Percentiles rank a stretch among this genome's conserved stretches.
Conservation (phyloP, 352 stramenopile species). For the Phytophthora fragariaefolia region DNA sequence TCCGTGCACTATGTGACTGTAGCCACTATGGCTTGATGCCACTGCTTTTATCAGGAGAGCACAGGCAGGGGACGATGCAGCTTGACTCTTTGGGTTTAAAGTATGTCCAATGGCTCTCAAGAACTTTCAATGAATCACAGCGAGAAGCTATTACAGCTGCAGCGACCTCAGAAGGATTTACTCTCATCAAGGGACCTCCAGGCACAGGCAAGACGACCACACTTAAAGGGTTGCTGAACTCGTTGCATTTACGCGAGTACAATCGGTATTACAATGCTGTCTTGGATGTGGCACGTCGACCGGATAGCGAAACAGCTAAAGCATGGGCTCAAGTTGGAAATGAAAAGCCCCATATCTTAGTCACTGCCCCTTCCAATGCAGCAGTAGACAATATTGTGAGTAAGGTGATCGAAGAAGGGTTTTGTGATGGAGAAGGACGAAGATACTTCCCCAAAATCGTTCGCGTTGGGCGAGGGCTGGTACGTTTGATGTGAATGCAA, state of each 20-base stretch:
- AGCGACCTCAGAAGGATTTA: constrained; percentile 90
- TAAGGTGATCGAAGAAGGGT: constrained; percentile 97
- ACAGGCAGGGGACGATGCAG: constrained; percentile 75
- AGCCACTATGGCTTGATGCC: constrained; percentile 77
- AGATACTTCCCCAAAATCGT: constrained; percentile 96
- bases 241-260: constrained; percentile 92
- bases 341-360: constrained; percentile 93
- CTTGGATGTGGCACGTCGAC: constrained; percentile 77
- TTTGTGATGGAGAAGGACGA: constrained; percentile 93
- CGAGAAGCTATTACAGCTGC: constrained; percentile 89
- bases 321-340: constrained; percentile 86
- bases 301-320: constrained; percentile 82
- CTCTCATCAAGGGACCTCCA: constrained; percentile 91
- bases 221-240: constrained; percentile 92
- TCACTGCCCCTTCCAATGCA: constrained; percentile 95
- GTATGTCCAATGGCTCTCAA: constrained; percentile 84
- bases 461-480: constrained; percentile 87
- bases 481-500: constrained; percentile 37
- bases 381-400: constrained; percentile 96
- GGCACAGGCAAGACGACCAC: constrained; percentile 94
- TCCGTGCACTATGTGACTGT: constrained; percentile 86
- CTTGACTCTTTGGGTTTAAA: constrained; percentile 81
- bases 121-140: constrained; percentile 91
- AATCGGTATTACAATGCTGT: constrained; percentile 93
- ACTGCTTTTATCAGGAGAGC: constrained; percentile 76